phyloP scores from a whole-genome alignment of 2,329 filamentous ascomycete genomes.

The Monilinia aucupariae region DNA sequence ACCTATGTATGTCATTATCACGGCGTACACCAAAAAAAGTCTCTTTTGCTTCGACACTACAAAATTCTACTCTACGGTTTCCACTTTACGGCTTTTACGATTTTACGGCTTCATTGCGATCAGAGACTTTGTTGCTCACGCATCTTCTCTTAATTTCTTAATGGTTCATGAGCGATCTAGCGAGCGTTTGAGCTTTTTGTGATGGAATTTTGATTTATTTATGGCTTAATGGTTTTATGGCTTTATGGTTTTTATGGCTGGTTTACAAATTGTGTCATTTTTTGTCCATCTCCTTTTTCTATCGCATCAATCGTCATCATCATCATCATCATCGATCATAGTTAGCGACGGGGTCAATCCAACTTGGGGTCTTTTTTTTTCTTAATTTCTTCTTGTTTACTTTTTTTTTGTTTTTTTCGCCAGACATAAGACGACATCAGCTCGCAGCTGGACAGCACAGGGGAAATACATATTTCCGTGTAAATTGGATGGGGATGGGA shows the following conservation, averaged over 20 bases:
- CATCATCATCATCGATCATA: constrained; percentile 17
- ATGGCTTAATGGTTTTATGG: constrained; percentile 30
- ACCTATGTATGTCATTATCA: background rate
- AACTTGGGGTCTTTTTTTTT: constrained; percentile 14
- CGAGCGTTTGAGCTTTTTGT: constrained; percentile 23
- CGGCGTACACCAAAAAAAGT: background rate
- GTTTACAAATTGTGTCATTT: constrained; percentile 7
- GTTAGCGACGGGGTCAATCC: constrained; percentile 18
- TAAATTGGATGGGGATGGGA: constrained; percentile 8
- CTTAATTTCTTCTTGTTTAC: constrained; percentile 15
- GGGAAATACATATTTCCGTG: constrained; percentile 10
- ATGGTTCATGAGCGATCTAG: constrained; percentile 30
- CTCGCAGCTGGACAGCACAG: constrained; percentile 17
- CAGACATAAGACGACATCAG: constrained; percentile 18
- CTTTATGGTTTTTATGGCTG: constrained; percentile 12
- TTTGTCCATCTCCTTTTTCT: constrained; percentile 13
- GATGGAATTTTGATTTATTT: constrained; percentile 36
- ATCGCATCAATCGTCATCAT: constrained; percentile 8
- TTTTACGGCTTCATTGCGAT: constrained; percentile 31
- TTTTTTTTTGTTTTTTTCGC: background rate
- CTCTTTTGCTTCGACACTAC: constrained; percentile 17
- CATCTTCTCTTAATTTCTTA: constrained; percentile 34
- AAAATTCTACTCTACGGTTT: constrained; percentile 6
- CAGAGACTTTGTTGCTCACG: constrained; percentile 47
- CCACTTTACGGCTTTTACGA: constrained; percentile 23